Percentiles rank a stretch among this genome's conserved stretches.
Conservation (phyloP, 495 filamentous ascomycete genomes). For the Hyaloscypha bicolor region DNA sequence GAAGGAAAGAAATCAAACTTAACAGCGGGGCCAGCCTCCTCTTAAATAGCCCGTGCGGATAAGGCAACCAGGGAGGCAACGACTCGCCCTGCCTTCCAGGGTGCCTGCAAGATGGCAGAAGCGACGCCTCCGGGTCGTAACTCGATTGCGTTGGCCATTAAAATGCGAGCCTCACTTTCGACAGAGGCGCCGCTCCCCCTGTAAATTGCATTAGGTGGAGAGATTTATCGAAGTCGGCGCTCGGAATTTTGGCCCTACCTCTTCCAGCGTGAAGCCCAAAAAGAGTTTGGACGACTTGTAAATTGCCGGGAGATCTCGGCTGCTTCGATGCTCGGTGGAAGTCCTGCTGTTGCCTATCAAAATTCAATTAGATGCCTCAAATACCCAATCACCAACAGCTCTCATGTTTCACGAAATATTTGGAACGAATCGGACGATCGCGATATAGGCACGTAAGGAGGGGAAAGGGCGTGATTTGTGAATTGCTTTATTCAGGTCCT, state of each 20-base stretch:
- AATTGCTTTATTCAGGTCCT: conserved; percentile 31
- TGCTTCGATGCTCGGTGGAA: not conserved
- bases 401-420: conserved; percentile 16
- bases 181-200: not conserved
- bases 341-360: conserved; percentile 20
- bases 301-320: conserved; percentile 1
- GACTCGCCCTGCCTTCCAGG: conserved; percentile 20
- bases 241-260: not conserved
- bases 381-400: not conserved
- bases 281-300: not conserved
- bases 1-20: conserved; percentile 14
- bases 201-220: not conserved
- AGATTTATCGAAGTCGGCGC: not conserved
- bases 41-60: conserved; percentile 16
- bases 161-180: conserved; percentile 4
- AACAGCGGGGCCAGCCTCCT: conserved; percentile 15
- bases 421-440: conserved; percentile 20
- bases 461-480: conserved; percentile 24
- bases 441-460: conserved; percentile 11
- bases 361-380: conserved; percentile 8
- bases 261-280: not conserved
- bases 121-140: not conserved
- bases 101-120: not conserved
- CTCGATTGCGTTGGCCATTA: not conserved
- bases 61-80: conserved; percentile 27